Evolutionary conservation across 2,329 filamentous ascomycete species (phyloP).

Genomic region (Annulohypoxylon truncatum): DNA sequence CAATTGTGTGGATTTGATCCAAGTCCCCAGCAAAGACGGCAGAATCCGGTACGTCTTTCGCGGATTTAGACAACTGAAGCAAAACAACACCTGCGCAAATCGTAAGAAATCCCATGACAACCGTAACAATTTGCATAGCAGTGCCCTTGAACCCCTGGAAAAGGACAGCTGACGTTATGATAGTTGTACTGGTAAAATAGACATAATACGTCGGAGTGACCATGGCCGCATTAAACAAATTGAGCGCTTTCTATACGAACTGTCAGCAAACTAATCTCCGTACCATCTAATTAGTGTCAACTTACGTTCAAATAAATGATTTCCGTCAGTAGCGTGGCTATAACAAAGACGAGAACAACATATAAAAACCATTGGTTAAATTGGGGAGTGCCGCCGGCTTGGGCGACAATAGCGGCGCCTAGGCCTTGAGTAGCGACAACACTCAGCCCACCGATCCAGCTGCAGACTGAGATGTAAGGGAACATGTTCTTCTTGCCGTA

Average conservation of each 20-base stretch:
- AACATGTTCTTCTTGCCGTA: constrained; percentile 98
- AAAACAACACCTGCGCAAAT: constrained; percentile 95
- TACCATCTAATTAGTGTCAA: constrained; percentile 41
- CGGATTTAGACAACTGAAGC: constrained; percentile 95
- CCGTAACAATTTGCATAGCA: constrained; percentile 81
- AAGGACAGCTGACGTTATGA: constrained; percentile 90
- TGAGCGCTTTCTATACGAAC: constrained; percentile 88
- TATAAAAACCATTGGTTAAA: constrained; percentile 99
- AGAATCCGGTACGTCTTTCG: constrained; percentile 94
- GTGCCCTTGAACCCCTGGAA: constrained; percentile 96
- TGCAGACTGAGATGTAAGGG: constrained; percentile 96
- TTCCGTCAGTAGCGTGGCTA: constrained; percentile 88
- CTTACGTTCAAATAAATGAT: constrained; percentile 96
- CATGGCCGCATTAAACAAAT: constrained; percentile 94
- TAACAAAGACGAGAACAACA: constrained; percentile 88
- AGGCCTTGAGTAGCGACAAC: constrained; percentile 95
- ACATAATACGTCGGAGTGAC: constrained; percentile 99
- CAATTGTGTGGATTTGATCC: constrained; percentile 94
- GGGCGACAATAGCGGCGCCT: constrained; percentile 89
- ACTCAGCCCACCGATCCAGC: constrained; percentile 90
- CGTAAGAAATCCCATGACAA: constrained; percentile 91
- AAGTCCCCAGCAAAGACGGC: constrained; percentile 93
- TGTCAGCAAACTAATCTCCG: constrained; percentile 49
- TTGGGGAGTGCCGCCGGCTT: constrained; percentile 82
- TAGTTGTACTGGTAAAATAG: constrained; percentile 95